Base-by-base conservation (phyloP, 371 early-diverging fungal genomes). In the Coemansia sp. region DNA sequence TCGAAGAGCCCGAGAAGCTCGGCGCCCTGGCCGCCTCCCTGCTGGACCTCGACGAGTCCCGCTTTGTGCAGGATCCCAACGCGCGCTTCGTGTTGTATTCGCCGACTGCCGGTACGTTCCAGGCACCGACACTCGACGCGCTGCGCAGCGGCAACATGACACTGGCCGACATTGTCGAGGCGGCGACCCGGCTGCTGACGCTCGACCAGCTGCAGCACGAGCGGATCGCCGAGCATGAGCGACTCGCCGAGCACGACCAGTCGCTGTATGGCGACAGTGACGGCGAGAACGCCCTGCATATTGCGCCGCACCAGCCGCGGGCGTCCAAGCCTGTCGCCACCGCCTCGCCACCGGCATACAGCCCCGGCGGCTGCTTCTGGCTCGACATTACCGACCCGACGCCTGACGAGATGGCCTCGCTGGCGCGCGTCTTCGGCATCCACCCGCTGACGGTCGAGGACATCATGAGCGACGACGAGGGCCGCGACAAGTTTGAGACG, bases 381-480 rank as follows among this genome's bases (percentile, higher is more conserved):
- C 42, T 80, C 4, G 81, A 80, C 40, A 49, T 75, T 7, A 55
- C 71, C 38, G 55, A 65, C 7, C 74, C 80, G n/a, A 78, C 78
- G 8, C 47, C 54, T 8, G 63, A 58, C 43, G 80, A 80, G 34
- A 81, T 81, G 76, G 68, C 70, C 2, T 51, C 76, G 7, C 35
- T 80, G 40, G 61, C 81, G 7, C 69, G 76, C 36, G 68, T 78
- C 6, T 80, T 80, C 35, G 58, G 63, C 34, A 77, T 80, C 57
- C 80, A 80, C 39, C 81, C 80, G 55, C 78, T 80, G 31, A 80
- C 80, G 2, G 76, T 72, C 20, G 80, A 80, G 56, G 80, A 80
- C 47, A 80, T 80, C 11, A 50, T 68, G 63, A 53, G 70, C 1
- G 68, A 67, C 8, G 81, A 78, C 41, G 72, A 68, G 39, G 61